Evolutionary conservation across 345 rosid species (phyloP).

Genomic region (Cochlearia excelsa): DNA sequence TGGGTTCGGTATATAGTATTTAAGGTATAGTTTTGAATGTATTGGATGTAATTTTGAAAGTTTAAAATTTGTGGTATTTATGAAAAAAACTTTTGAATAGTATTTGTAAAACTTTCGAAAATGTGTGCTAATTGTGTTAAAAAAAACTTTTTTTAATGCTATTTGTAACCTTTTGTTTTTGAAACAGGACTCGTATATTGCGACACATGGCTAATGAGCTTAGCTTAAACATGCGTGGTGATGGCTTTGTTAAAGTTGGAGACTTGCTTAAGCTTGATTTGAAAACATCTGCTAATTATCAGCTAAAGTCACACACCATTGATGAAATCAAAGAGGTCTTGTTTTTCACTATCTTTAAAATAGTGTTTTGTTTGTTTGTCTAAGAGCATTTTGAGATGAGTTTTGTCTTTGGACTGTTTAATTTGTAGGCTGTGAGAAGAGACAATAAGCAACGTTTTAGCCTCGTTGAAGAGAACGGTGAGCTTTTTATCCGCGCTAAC

Average conservation of each 20-base stretch:
- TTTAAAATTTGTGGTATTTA: background rate
- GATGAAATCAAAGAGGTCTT: slow-evolving; percentile 79
- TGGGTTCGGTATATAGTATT: too few relatives aligned
- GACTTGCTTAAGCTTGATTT: slow-evolving; percentile 66
- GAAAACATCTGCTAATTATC: slow-evolving; percentile 67
- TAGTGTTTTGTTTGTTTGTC: background rate
- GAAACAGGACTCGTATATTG: slow-evolving; percentile 63
- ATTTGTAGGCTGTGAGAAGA: background rate
- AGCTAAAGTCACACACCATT: slow-evolving; percentile 59
- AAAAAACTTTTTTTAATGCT: too few relatives aligned
- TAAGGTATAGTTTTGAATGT: background rate
- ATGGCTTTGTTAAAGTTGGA: slow-evolving; percentile 77
- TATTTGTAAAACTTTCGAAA: too few relatives aligned
- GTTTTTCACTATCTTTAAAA: background rate
- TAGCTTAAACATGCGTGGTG: slow-evolving; percentile 63
- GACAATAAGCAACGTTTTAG: background rate
- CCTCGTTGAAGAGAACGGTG: background rate
- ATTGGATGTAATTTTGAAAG: background rate
- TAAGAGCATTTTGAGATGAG: background rate
- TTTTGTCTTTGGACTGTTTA: background rate
- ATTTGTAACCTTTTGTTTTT: background rate
- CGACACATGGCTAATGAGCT: slow-evolving; percentile 78
- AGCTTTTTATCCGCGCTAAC: background rate
- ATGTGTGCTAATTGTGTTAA: too few relatives aligned
- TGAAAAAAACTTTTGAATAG: too few relatives aligned